Evolutionary conservation across 106 monocot species (phyloP).

Genomic region (Acanthochlamys bracteata): DNA sequence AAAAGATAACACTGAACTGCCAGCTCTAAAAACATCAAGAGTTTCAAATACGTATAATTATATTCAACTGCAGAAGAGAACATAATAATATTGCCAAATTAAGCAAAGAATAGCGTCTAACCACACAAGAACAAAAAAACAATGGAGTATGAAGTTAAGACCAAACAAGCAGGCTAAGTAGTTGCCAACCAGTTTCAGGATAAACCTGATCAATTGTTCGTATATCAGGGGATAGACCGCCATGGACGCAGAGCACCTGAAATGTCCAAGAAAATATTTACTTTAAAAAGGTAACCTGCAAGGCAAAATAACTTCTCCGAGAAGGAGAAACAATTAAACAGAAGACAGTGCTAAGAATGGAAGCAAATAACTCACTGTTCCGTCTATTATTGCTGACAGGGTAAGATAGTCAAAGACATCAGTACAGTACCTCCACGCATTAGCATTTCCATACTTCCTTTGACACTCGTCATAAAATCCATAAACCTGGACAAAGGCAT

Average conservation of each 20-base stretch:
- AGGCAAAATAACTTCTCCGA: not conserved
- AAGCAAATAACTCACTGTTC: conserved; percentile 51
- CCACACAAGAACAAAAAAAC: not conserved
- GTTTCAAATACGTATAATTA: too few species aligned
- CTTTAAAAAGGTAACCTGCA: not conserved
- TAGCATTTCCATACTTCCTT: conserved; percentile 97
- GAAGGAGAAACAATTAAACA: not conserved
- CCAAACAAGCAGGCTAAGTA: not conserved
- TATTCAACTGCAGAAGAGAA: too few species aligned
- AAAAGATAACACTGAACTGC: too few species aligned
- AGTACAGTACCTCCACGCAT: conserved; percentile 97
- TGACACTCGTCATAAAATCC: conserved; percentile 99
- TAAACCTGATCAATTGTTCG: conserved; percentile 90
- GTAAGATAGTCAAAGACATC: conserved; percentile 99
- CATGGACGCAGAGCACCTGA: conserved; percentile 97
- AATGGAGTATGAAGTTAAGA: not conserved
- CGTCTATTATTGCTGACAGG: conserved; percentile 94
- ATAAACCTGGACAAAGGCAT: conserved; percentile 54
- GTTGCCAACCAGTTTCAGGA: too few species aligned
- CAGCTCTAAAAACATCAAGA: too few species aligned
- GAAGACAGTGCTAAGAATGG: not conserved
- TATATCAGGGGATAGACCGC: conserved; percentile 95
- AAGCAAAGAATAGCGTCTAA: too few species aligned
- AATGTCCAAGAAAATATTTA: conserved; percentile 6
- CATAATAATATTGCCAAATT: too few species aligned